Percentiles rank a stretch among this genome's conserved stretches.
These are phyloP conservation scores for Rhizophora mangle DNA, from an alignment of 345 rosid genomes.

Conservation along the genomic window DNA sequence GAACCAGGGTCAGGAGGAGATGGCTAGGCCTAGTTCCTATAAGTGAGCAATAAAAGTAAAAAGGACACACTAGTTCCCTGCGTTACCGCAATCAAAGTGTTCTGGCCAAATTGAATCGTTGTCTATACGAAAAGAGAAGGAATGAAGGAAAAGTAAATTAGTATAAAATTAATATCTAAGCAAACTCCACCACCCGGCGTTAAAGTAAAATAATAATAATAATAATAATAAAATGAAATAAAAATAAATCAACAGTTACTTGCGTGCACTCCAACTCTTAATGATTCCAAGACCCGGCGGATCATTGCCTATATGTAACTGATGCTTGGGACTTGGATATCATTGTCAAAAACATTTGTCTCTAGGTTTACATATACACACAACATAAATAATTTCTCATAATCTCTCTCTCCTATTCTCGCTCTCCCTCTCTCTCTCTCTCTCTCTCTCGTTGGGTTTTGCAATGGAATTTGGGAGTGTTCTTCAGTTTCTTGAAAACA, in stretches of 20 bases:
- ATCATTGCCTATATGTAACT: neutral
- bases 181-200: too few species aligned
- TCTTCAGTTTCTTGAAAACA: conserved; percentile 50
- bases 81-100: too few species aligned
- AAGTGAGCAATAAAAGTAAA: too few species aligned
- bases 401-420: neutral
- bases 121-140: too few species aligned
- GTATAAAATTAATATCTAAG: too few species aligned
- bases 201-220: too few species aligned
- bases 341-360: neutral
- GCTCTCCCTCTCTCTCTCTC: neutral
- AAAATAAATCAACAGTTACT: conserved; percentile 7
- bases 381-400: neutral
- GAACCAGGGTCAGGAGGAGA: too few species aligned
- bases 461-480: conserved; percentile 56
- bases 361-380: neutral
- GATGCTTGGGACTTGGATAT: neutral
- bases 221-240: too few species aligned
- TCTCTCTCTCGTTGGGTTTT: neutral
- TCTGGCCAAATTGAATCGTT: neutral
- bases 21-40: too few species aligned
- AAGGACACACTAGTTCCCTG: too few species aligned
- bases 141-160: too few species aligned
- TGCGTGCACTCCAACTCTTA: conserved; percentile 29
- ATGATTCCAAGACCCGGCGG: neutral